Evolutionary conservation across 148 eudicot species (phyloP), one percentile per base, ranked within the genome.

Genomic region (Rhododendron ovatum): DNA sequence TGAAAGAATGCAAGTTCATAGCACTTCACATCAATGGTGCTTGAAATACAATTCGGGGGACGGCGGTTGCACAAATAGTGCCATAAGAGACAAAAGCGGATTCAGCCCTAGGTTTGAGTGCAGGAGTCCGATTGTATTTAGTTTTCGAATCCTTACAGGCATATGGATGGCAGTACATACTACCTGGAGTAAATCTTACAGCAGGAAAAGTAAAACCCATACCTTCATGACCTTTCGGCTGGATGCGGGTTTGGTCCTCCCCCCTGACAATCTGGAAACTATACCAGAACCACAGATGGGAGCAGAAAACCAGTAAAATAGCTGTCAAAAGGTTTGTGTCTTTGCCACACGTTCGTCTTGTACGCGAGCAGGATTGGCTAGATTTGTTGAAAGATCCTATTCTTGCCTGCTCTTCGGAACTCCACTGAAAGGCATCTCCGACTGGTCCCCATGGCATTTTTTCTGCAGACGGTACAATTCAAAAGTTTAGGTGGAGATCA

Each of bases 401-500:
- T 84, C 67, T 51, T 47, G 51, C 81, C 80, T 20, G 53, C 13
- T 39, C 57, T 84, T 53, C 53, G 22, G 50, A 75, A 75, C 14
- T 84, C 86, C 69, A 76, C 18, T 55, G 15, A 75, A 39, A 84
- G 82, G 86, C 86, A 53, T 55, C 35, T 20, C 81, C 15, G 39
- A 53, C 37, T 15, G 86, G 33, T 76, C 74, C 73, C 81, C 85
- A 71, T 28, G 35, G 13, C 35, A 41, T 15, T 39, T 15, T 35
- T 33, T 26, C 63, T 73, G 80, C 53, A 73, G 80, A 48, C 33
- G 33, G 81, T 84, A n/a, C 7, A 20, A 24, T 76, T 50, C 75
- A 18, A n/a, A 71, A 47, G 20, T 65, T 63, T 65, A 15, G 55
- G 8, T 69, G 22, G 22, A 51, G 22, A 53, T 76, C 71, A 80